Conservation (phyloP, 31 red algal genomes). For the Endocladia muricata region DNA sequence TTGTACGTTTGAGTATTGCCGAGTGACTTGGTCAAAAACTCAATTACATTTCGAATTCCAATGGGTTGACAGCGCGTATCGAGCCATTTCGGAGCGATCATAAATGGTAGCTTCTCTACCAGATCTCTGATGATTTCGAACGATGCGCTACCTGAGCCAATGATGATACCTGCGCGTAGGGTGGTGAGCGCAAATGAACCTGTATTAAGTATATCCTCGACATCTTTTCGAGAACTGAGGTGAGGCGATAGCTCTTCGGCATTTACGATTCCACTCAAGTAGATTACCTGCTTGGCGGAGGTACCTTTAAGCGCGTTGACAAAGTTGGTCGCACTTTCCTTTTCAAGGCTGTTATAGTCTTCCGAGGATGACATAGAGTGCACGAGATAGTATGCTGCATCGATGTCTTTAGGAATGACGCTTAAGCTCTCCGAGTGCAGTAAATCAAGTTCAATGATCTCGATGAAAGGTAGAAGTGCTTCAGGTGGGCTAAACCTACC, state of each 20-base stretch:
- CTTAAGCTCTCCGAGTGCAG: background rate
- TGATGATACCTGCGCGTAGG: conserved; percentile 25
- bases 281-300: conserved; percentile 7
- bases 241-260: conserved; percentile 25
- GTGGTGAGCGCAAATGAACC: background rate
- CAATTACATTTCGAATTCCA: conserved; percentile 18
- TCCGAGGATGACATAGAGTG: conserved; percentile 13
- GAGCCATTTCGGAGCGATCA: conserved; percentile 20
- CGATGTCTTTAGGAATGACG: conserved; percentile 10
- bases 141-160: conserved; percentile 30
- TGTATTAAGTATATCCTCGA: conserved; percentile 6
- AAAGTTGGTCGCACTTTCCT: conserved; percentile 19
- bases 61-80: conserved; percentile 18
- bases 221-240: conserved; percentile 14
- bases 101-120: conserved; percentile 19
- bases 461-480: background rate
- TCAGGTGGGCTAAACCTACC: background rate
- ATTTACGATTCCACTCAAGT: conserved; percentile 28
- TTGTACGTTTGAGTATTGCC: background rate
- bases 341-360: background rate
- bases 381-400: conserved; percentile 28
- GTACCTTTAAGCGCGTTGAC: background rate
- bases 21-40: background rate
- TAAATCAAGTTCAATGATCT: no score
- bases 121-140: conserved; percentile 27